These are phyloP conservation scores for Geoglossum glabrum DNA, from an alignment of 495 filamentous ascomycete genomes.

Conservation along the genomic window DNA sequence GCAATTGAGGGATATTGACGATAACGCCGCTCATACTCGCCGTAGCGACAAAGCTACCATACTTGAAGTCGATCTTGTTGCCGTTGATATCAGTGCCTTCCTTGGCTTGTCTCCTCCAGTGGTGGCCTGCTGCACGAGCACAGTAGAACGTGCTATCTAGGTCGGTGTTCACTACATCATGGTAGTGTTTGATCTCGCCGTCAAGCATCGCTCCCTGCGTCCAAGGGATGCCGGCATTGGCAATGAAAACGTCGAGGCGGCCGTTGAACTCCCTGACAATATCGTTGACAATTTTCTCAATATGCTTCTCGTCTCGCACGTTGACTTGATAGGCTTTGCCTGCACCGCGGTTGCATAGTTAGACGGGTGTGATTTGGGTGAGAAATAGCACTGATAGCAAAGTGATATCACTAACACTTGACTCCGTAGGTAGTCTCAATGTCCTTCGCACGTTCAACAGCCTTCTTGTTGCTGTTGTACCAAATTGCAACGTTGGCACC, in stretches of 20 bases:
- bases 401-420: conserved; percentile 35
- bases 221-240: conserved; percentile 64
- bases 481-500: conserved; percentile 78
- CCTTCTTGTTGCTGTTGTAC: conserved; percentile 63
- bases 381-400: neutral
- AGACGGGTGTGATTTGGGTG: neutral
- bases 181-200: conserved; percentile 42
- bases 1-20: conserved; percentile 71
- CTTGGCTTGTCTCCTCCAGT: conserved; percentile 45
- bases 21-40: conserved; percentile 73
- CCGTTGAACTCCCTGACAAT: conserved; percentile 50
- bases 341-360: conserved; percentile 14
- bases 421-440: conserved; percentile 64
- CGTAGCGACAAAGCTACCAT: conserved; percentile 60
- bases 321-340: conserved; percentile 62
- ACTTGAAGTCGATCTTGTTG: conserved; percentile 40
- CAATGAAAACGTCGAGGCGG: conserved; percentile 61
- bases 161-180: conserved; percentile 49
- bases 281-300: conserved; percentile 33
- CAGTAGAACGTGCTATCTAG: conserved; percentile 70
- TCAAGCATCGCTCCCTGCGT: conserved; percentile 47
- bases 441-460: conserved; percentile 44
- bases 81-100: conserved; percentile 47
- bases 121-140: conserved; percentile 51
- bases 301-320: conserved; percentile 35